These are phyloP conservation scores for Saraca asoca DNA, from an alignment of 331 rosid genomes.

Conservation along the genomic window DNA sequence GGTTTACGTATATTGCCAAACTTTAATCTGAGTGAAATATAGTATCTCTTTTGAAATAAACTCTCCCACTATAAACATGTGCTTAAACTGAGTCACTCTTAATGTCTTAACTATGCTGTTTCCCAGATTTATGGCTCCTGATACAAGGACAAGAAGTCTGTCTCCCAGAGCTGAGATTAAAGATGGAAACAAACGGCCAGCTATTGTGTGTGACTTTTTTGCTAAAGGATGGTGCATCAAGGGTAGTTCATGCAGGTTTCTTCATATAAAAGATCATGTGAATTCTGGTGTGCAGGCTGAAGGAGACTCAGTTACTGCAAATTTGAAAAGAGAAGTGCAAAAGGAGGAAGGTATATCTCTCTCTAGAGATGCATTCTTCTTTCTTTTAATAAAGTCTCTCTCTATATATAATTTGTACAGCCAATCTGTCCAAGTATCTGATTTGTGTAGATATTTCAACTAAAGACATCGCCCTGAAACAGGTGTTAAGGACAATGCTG, in stretches of 20 bases:
- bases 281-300: conserved; percentile 48
- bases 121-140: conserved; percentile 54
- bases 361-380: too few relatives aligned
- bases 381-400: too few relatives aligned
- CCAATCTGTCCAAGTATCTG: conserved; percentile 39
- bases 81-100: conserved; percentile 31
- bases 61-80: conserved; percentile 29
- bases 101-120: conserved; percentile 44
- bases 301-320: conserved; percentile 48
- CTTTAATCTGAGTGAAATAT: conserved; percentile 21
- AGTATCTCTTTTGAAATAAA: conserved; percentile 33
- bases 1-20: conserved; percentile 23
- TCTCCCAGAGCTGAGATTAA: conserved; percentile 59
- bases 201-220: conserved; percentile 65
- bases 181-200: conserved; percentile 54
- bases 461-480: conserved; percentile 46
- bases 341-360: conserved; percentile 75
- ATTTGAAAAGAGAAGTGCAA: conserved; percentile 51
- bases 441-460: conserved; percentile 40
- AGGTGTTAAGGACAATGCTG: conserved; percentile 53
- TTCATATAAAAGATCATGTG: conserved; percentile 61
- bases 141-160: conserved; percentile 44
- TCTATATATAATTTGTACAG: conserved; percentile 29
- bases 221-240: conserved; percentile 96
- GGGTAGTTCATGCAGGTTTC: conserved; percentile 86